Conservation (phyloP, 2,329 filamentous ascomycete genomes). For the Fusarium chaquense region DNA sequence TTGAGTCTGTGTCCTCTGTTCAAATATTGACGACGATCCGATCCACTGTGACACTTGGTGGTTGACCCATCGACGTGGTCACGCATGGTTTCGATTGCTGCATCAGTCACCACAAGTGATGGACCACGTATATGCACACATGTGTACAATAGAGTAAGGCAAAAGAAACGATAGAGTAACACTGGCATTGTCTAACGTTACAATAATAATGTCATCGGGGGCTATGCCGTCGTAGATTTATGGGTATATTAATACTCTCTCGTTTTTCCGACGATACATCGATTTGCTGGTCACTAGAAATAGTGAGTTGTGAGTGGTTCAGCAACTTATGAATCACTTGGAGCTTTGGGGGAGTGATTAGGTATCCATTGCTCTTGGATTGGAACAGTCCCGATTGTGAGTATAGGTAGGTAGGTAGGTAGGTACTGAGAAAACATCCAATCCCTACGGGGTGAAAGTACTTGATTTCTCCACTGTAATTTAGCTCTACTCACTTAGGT, state of each 20-base stretch:
- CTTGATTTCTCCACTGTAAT: conserved; percentile 13
- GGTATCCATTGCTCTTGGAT: not conserved
- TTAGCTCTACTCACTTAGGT: conserved; percentile 1
- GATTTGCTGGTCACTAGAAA: not conserved
- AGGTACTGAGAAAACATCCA: not conserved
- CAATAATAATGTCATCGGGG: not conserved
- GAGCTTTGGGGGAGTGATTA: not conserved
- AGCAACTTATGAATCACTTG: not conserved
- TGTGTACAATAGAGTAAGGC: not conserved
- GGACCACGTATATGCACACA: not conserved
- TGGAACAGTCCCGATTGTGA: conserved; percentile 1
- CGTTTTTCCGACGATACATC: not conserved
- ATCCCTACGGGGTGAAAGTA: conserved; percentile 1
- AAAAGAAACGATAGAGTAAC: not conserved
- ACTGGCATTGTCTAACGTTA: not conserved
- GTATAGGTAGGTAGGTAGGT: not conserved
- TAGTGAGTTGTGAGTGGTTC: not conserved
- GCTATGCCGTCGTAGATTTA: conserved; percentile 23
- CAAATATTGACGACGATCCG: conserved; percentile 24
- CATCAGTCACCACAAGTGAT: conserved; percentile 11
- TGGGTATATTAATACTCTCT: conserved; percentile 3
- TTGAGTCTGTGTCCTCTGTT: not conserved
- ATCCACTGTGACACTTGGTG: conserved; percentile 17
- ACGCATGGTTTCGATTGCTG: conserved; percentile 6
- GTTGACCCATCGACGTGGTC: conserved; percentile 25